These are phyloP conservation scores for Diaporthe citrichinensis DNA, from an alignment of 2,329 filamentous ascomycete species.

Conservation along the genomic window DNA sequence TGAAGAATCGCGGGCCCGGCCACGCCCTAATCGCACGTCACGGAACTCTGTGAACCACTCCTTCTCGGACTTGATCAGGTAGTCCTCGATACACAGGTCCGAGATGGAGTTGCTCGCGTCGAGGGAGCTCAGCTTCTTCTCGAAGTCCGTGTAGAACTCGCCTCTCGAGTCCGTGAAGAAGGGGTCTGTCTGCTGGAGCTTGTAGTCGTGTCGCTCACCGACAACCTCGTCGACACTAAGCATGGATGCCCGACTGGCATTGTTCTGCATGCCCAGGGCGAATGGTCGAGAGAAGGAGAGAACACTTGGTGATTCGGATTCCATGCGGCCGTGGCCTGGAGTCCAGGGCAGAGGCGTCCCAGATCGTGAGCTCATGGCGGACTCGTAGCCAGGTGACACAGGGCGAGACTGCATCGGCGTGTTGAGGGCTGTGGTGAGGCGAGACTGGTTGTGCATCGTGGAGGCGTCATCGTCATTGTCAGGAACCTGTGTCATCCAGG, in stretches of 20 bases:
- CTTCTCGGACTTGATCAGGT: conserved; percentile 75
- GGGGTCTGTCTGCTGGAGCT: conserved; percentile 76
- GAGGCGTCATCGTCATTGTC: conserved; percentile 35
- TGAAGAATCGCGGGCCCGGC: conserved; percentile 43
- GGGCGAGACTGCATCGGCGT: conserved; percentile 43
- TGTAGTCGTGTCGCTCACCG: conserved; percentile 72
- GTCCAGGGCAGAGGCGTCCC: conserved; percentile 38
- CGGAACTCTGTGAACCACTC: conserved; percentile 74
- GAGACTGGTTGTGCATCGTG: conserved; percentile 23
- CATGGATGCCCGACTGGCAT: conserved; percentile 57
- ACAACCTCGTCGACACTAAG: conserved; percentile 71
- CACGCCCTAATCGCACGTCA: conserved; percentile 68
- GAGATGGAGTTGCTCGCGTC: conserved; percentile 69
- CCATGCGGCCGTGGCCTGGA: conserved; percentile 37
- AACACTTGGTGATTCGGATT: conserved; percentile 36
- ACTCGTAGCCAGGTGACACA: conserved; percentile 40
- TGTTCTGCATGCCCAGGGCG: conserved; percentile 44
- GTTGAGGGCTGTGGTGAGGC: conserved; percentile 41
- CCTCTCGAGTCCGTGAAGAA: conserved; percentile 77
- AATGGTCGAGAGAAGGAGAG: conserved; percentile 23
- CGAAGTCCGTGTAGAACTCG: conserved; percentile 71
- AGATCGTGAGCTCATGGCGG: conserved; percentile 37
- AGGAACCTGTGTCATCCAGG: conserved; percentile 36
- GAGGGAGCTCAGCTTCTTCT: conserved; percentile 68
- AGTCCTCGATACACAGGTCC: conserved; percentile 75